Base-by-base conservation (phyloP, 179 eudicot genomes). In the Carnegiea gigantea region DNA sequence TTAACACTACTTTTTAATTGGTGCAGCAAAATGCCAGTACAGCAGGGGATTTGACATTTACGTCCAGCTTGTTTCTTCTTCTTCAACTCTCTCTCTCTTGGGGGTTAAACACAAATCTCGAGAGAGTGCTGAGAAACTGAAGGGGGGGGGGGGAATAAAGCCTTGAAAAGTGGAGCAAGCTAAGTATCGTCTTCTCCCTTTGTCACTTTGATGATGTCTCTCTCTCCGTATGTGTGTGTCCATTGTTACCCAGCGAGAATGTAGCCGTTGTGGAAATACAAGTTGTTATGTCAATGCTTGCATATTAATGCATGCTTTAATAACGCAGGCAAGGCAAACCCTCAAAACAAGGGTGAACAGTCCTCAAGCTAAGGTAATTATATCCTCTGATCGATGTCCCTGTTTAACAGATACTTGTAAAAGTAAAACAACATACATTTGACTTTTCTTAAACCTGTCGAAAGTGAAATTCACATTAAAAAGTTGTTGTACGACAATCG, bases 1-100 rank as follows among this genome's bases (percentile, higher is more conserved):
- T n/a, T n/a, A n/a, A n/a, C n/a, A n/a, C n/a, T n/a, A n/a, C n/a
- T n/a, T n/a, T n/a, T n/a, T n/a, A n/a, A n/a, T 62, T 23, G 60
- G 78, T 83, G 81, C 2, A 40, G 65, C 43, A 40, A 40, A 40
- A 7, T 40, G 44, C 44, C 44, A 40, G 44, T 40, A 33, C 30
- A 49, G 79, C 79, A 81, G 84, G 77, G 73, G 71, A 84, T 81
- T 88, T 86, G 87, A 85, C 90, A 83, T 84, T 83, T 83, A 79
- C 86, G 85, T 83, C 51, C 30, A 28, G 30, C 30, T 77, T 85
- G 88, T 85, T 83, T 76, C 81, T 87, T 74, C 75, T 6, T 67
- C 72, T 67, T 7, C 53, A 75, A 13, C 75, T 71, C 30, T 44
- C 18, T 62, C 77, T 71, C 38, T 14, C 33, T 62, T 24, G 0